Base-by-base conservation (phyloP, 2,329 filamentous ascomycete genomes). In the Claviceps sp. region DNA sequence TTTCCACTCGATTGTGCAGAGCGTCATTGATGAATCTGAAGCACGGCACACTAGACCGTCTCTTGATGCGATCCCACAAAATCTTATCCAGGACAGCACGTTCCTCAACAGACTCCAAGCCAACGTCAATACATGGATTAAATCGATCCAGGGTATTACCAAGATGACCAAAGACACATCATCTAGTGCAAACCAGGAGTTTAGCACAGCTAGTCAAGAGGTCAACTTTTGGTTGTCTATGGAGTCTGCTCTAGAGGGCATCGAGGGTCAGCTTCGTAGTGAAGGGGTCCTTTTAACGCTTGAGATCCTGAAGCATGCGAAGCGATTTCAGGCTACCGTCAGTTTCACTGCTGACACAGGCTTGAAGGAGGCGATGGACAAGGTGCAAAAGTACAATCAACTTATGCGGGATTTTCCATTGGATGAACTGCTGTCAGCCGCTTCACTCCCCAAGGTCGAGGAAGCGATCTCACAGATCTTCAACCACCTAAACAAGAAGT, bases 201-300 rank as follows among this genome's bases (percentile, higher is more conserved):
- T 73, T 53, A 73, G 69, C 59, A 95, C 89, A 22, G 93, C 93
- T 36, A 91, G 88, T 52, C 93, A 97, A 66, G 93, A 99, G 68
- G 95, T 98, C 67, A 96, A 96, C 67, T 98, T 98, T 64, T 99
- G 93, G 93, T 69, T 98, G 49, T 94, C 89, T 2, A 95, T 98
- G 86, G 94, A 98, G 68, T 86, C 85, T 16, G 88, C 90, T 4
- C 70, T 99, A 56, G 90, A 96, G 65, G 85, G 85, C 29, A 95
- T 99, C 54, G 91, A 96, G 66, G 80, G 77, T 42, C 91, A 97
- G 66, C 77, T 98, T 52, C 78, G 83, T 55, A 89, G 90, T 57
- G 88, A 95, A 52, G 93, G 93, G 29, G 91, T 98, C 20, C 77
- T 82, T 59, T 71, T 99, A 61, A 97, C 94, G 0, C 78, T 99